Percentiles rank a stretch among this genome's conserved stretches.
Evolutionary conservation across 257 asterid species (phyloP).

Genomic region (Solanum chilense): DNA sequence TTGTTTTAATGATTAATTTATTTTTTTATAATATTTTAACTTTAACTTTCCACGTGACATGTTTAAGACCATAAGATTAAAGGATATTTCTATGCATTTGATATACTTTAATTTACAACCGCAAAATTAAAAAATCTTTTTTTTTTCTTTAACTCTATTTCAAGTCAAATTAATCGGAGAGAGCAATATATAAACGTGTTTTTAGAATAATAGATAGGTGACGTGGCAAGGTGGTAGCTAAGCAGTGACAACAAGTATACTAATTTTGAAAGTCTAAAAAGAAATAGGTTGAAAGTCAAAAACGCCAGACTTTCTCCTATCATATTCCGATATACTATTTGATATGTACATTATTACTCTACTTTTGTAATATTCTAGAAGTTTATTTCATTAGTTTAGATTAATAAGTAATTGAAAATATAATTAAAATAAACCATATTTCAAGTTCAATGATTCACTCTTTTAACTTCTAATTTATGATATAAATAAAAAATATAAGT

Average conservation of each 20-base stretch:
- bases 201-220: background rate
- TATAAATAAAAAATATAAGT: too few relatives aligned
- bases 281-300: background rate
- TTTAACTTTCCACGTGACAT: too few relatives aligned
- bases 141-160: too few relatives aligned
- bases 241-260: background rate
- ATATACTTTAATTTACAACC: too few relatives aligned
- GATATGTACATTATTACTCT: background rate
- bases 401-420: too few relatives aligned
- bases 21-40: too few relatives aligned
- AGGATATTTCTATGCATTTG: accelerated
- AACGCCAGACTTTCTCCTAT: background rate
- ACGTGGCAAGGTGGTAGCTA: background rate
- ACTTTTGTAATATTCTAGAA: background rate
- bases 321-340: background rate
- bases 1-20: too few relatives aligned
- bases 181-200: background rate
- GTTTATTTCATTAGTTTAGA: too few relatives aligned
- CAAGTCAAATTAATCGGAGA: too few relatives aligned
- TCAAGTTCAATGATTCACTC: background rate
- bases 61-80: too few relatives aligned
- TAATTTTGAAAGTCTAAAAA: background rate
- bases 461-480: too few relatives aligned
- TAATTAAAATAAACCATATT: background rate
- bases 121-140: too few relatives aligned